A percentile compares a stretch with the other conserved stretches of the same genome.
These are phyloP conservation scores for Pythium vanterpoolii DNA, from an alignment of 352 stramenopile species.

Conservation along the genomic window DNA sequence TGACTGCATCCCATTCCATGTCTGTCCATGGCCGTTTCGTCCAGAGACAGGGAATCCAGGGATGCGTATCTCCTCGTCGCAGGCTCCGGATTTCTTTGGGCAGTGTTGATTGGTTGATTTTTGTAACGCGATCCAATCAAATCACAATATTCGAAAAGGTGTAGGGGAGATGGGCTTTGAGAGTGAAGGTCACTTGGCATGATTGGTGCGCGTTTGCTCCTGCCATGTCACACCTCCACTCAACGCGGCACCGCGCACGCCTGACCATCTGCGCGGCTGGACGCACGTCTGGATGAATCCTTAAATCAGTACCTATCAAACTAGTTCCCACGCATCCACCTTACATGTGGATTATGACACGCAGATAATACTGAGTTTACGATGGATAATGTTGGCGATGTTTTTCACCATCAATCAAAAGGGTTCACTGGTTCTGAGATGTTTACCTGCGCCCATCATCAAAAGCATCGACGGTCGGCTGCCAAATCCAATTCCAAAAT, in stretches of 20 bases:
- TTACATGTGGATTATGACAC: too few species aligned
- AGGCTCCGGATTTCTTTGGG: slow-evolving; percentile 16
- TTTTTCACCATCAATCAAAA: too few species aligned
- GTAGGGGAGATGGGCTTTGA: neutral
- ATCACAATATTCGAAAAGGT: neutral
- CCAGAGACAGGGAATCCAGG: neutral
- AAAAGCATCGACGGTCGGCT: too few species aligned
- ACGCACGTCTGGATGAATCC: neutral
- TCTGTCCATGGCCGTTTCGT: neutral
- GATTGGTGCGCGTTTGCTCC: neutral
- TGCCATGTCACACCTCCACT: slow-evolving; percentile 1
- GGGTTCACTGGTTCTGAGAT: too few species aligned
- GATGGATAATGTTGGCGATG: too few species aligned
- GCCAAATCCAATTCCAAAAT: neutral
- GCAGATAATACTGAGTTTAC: too few species aligned
- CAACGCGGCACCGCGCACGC: neutral
- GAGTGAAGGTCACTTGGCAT: neutral
- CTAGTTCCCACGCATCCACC: too few species aligned
- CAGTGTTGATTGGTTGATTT: neutral
- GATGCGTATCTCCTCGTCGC: slow-evolving; percentile 4
- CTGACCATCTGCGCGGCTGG: too few species aligned
- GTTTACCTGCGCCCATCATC: too few species aligned
- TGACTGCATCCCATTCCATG: neutral
- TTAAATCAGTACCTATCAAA: too few species aligned
- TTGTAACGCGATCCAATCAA: neutral